Conservation (phyloP, 257 asterid species). For the Jaltomata sinuosa region DNA sequence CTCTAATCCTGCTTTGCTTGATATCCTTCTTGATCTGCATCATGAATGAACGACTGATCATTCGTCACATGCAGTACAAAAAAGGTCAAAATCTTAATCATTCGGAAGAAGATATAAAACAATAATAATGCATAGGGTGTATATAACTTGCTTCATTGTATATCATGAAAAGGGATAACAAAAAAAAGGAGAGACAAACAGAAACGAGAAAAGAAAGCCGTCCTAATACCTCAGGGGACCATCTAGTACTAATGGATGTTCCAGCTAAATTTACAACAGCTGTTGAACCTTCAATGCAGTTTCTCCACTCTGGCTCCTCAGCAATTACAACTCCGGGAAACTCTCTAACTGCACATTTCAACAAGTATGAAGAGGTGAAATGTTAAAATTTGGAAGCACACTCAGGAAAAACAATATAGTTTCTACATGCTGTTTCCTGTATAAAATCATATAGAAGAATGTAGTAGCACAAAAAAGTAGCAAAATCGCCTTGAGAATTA, state of each 20-base stretch:
- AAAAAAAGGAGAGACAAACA: background rate
- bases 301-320: slow-evolving; percentile 77
- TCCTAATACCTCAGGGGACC: slow-evolving; percentile 72
- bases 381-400: background rate
- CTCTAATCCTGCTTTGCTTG: slow-evolving; percentile 75
- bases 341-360: slow-evolving; percentile 41
- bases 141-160: too few species aligned
- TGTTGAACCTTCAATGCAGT: slow-evolving; percentile 72
- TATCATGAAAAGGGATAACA: too few species aligned
- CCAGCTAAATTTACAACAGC: slow-evolving; percentile 97
- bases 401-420: background rate
- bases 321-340: slow-evolving; percentile 67
- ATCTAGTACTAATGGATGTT: slow-evolving; percentile 78
- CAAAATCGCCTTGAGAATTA: background rate
- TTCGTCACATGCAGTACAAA: background rate
- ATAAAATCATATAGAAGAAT: background rate
- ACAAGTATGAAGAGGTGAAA: background rate
- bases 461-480: background rate
- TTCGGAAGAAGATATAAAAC: background rate
- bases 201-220: background rate
- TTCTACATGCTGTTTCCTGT: background rate
- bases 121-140: background rate
- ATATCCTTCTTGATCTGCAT: slow-evolving; percentile 91
- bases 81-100: background rate
- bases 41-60: background rate